These are phyloP conservation scores for Tremella fuciformis DNA, from an alignment of 768 basidiomycete species.

Conservation along the genomic window DNA sequence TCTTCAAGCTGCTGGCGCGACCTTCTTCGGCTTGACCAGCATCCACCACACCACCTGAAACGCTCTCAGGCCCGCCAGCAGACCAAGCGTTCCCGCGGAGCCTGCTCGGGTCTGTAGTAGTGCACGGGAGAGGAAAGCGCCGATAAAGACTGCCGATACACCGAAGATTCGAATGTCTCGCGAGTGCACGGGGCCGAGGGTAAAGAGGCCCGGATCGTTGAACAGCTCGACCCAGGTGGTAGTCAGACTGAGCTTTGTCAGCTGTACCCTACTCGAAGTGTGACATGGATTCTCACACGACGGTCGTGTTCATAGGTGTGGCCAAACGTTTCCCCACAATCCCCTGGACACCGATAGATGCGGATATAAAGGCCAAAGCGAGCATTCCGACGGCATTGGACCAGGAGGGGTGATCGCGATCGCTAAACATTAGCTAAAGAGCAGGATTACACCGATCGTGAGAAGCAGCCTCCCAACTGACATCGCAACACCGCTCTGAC, in stretches of 20 bases:
- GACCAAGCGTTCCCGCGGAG: conserved; percentile 40
- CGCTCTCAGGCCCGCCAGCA: conserved; percentile 41
- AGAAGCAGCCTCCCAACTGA: conserved; percentile 18
- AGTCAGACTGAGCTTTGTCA: conserved; percentile 56
- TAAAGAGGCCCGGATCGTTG: conserved; percentile 74
- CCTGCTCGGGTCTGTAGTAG: conserved; percentile 36
- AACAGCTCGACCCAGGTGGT: conserved; percentile 75
- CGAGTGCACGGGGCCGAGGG: conserved; percentile 55
- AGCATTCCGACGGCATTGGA: conserved; percentile 65
- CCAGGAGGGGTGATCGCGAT: conserved; percentile 69
- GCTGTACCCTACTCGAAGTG: conserved; percentile 2
- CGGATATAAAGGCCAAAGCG: conserved; percentile 74
- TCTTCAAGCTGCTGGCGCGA: no score
- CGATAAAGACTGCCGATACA: conserved; percentile 63
- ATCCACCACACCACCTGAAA: conserved; percentile 37
- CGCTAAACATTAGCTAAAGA: conserved; percentile 49
- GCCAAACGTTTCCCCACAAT: conserved; percentile 66
- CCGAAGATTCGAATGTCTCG: conserved; percentile 71
- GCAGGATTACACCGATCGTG: not conserved
- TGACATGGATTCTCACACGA: conserved; percentile 14
- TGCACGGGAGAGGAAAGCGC: conserved; percentile 60
- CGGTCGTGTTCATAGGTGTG: conserved; percentile 38
- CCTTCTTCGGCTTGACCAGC: conserved; percentile 9
- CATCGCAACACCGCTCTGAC: conserved; percentile 52
- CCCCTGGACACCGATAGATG: conserved; percentile 76